Evolutionary conservation across 805 yeast species (phyloP), one percentile per base, ranked within the genome.

Genomic region (Scheffersomyces lignosus): DNA sequence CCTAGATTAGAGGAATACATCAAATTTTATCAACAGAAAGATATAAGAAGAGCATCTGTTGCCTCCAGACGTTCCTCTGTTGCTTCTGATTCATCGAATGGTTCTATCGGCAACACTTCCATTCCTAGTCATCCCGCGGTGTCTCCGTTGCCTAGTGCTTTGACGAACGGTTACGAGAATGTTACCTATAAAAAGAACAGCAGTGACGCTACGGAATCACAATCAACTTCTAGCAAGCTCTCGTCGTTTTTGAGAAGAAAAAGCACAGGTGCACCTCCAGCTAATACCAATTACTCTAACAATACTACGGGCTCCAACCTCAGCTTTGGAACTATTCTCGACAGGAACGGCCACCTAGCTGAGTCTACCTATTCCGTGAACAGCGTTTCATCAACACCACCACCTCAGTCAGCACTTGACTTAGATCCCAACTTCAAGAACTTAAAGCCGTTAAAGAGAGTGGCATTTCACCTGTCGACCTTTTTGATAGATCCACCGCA

Each of bases 401-500:
- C 40, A 14, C 34, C 34, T 10, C n/a, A n/a, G n/a, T 33, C 40
- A 5, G 20, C 10, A 6, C 8, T 22, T 10, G 29, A 34, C 13
- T 28, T 27, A 1, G 44, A 43, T 25, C 62, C 68, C 0, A 56
- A 61, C 29, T 62, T 62, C 33, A 47, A 53, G 27, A 52, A 52
- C 25, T 42, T 63, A 35, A 65, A 58, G 36, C 70, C 71, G 3
- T 46, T 69, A 31, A 67, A 65, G 49, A 47, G 71, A 28, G 74
- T 69, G 8, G 71, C 71, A 3, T 69, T 69, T 37, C 73, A 68
- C 43, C 58, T 66, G 24, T 57, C 62, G 27, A 67, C 73, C 1
- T 69, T 69, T 37, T 52, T 65, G 27, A 66, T 69, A 14, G 73
- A 69, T 37, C 97, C 97, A 2, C 96, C 96, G 1, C 97, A 90